A percentile compares a stretch with the other conserved stretches of the same genome.
Evolutionary conservation across 495 filamentous ascomycete species (phyloP).

Genomic region (Parathielavia appendiculata): DNA sequence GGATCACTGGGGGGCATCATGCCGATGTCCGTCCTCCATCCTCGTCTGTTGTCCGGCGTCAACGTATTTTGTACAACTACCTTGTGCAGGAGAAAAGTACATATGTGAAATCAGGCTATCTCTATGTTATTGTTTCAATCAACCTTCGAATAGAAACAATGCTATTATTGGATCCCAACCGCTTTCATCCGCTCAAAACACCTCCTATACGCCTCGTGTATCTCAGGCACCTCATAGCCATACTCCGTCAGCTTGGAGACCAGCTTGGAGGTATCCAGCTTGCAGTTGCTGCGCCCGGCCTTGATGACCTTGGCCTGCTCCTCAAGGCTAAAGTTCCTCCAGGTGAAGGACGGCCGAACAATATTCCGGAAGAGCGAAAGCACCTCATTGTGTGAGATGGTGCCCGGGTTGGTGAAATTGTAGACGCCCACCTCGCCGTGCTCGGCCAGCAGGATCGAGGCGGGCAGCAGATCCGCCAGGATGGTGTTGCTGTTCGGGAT

Average conservation of each 20-base stretch:
- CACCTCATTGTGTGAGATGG: constrained; percentile 64
- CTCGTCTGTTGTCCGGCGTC: no score
- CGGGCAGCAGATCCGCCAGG: constrained; percentile 57
- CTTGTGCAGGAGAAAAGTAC: no score
- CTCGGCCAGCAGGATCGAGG: constrained; percentile 55
- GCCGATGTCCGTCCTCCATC: neutral
- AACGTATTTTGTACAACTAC: no score
- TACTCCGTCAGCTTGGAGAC: constrained; percentile 56
- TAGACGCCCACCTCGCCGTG: constrained; percentile 58
- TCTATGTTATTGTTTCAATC: no score
- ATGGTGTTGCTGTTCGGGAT: constrained; percentile 66
- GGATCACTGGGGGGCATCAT: constrained; percentile 10
- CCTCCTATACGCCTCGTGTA: constrained; percentile 54
- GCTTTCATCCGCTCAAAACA: constrained; percentile 64
- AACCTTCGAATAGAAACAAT: no score
- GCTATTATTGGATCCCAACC: constrained; percentile 43
- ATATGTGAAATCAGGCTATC: no score
- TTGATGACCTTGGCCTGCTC: constrained; percentile 64
- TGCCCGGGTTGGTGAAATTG: constrained; percentile 65
- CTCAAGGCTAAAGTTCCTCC: constrained; percentile 62
- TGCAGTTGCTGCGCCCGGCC: constrained; percentile 59
- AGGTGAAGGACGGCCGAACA: constrained; percentile 55
- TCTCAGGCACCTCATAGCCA: constrained; percentile 52
- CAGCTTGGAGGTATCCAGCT: constrained; percentile 58
- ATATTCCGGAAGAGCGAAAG: constrained; percentile 56